Evolutionary conservation across 1,284 basidiomycete species (phyloP).

Genomic region (Ganoderma multipileum): DNA sequence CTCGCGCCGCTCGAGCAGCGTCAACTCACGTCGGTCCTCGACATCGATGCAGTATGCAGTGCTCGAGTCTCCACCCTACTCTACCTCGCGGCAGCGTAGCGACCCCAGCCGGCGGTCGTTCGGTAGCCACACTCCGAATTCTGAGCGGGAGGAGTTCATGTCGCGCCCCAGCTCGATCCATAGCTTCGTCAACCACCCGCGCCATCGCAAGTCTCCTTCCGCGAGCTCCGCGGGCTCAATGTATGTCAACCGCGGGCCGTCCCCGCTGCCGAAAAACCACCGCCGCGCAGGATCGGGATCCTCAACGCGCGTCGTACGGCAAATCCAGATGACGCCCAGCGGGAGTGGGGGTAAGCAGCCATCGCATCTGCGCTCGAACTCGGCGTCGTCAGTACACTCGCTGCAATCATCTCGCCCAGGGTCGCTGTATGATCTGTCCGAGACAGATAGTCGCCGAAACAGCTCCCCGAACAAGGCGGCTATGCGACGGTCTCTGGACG

Average conservation of each 20-base stretch:
- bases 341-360: constrained; percentile 38
- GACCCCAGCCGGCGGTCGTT: constrained; percentile 67
- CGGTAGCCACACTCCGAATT: constrained; percentile 79
- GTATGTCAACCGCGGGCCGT: constrained; percentile 61
- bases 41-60: constrained; percentile 66
- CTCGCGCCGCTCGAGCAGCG: constrained; percentile 81
- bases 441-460: constrained; percentile 62
- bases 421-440: constrained; percentile 77
- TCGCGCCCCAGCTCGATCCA: constrained; percentile 79
- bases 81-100: constrained; percentile 46
- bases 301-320: constrained; percentile 78
- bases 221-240: constrained; percentile 75
- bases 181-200: constrained; percentile 62
- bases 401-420: constrained; percentile 74
- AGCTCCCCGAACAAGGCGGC: constrained; percentile 57
- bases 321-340: constrained; percentile 51
- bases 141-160: constrained; percentile 74
- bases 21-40: constrained; percentile 80
- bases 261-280: constrained; percentile 76
- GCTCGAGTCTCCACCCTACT: constrained; percentile 59
- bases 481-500: constrained; percentile 53
- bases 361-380: constrained; percentile 70
- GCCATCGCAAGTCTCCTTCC: constrained; percentile 78
- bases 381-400: constrained; percentile 76
- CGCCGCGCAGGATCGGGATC: constrained; percentile 75